Conservation (phyloP, 1,284 basidiomycete species). For the Trametes versicolor region DNA sequence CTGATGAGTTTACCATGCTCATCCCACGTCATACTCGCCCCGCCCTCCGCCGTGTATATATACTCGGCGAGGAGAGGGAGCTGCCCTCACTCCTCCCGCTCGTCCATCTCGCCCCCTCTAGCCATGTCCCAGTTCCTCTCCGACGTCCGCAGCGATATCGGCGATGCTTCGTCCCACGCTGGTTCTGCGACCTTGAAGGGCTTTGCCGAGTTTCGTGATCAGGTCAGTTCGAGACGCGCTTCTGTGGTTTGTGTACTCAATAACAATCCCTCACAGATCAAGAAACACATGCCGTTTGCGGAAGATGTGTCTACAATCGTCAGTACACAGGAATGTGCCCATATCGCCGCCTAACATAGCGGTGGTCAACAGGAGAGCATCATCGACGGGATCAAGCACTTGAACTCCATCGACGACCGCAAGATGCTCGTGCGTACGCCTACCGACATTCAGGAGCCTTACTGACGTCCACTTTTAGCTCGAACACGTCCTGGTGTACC, state of each 20-base stretch:
- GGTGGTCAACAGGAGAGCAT: constrained; percentile 34
- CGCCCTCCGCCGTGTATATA: background rate
- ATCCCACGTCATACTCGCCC: background rate
- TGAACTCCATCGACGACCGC: constrained; percentile 74
- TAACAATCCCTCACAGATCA: constrained; percentile 48
- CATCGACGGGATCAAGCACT: constrained; percentile 65
- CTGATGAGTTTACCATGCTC: background rate
- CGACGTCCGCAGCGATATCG: background rate
- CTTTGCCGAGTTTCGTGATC: constrained; percentile 55
- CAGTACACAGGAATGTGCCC: constrained; percentile 27
- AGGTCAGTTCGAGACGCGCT: constrained; percentile 44
- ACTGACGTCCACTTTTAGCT: constrained; percentile 54
- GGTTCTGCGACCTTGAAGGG: background rate
- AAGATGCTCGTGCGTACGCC: constrained; percentile 58
- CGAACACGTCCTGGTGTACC: constrained; percentile 73
- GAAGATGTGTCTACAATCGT: constrained; percentile 55
- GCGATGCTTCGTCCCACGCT: background rate
- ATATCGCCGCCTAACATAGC: background rate
- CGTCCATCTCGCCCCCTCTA: background rate
- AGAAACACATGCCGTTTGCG: constrained; percentile 51
- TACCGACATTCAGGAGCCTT: constrained; percentile 34
- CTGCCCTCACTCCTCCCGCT: background rate
- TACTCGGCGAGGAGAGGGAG: background rate
- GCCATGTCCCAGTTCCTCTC: background rate
- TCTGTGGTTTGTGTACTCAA: background rate